Percentiles rank a stretch among this genome's conserved stretches.
These are phyloP conservation scores for Tetrahymena malaccensis DNA, from an alignment of 73 alveolate genomes.

Conservation along the genomic window DNA sequence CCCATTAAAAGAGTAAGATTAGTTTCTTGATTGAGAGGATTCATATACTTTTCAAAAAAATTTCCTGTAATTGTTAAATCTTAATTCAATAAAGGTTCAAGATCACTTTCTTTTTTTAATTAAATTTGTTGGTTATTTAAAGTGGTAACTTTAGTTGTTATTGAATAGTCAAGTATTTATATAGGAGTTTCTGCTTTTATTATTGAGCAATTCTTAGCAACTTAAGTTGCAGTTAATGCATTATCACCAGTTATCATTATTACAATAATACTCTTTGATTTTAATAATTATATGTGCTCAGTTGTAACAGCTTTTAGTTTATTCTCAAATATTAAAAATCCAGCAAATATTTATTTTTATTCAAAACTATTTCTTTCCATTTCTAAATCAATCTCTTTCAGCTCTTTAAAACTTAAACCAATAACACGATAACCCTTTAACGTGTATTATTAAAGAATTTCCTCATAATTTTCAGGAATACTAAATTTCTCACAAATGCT, in stretches of 20 bases:
- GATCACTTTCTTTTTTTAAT: background rate
- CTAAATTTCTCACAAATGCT: constrained; percentile 41
- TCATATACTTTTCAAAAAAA: constrained; percentile 9
- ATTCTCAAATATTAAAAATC: constrained; percentile 71
- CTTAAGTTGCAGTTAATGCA: constrained; percentile 43
- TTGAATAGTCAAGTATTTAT: background rate
- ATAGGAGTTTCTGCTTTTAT: background rate
- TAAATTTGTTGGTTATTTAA: background rate
- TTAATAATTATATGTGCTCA: background rate
- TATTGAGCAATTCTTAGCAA: constrained; percentile 21
- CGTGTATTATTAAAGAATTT: constrained; percentile 66
- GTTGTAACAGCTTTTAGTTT: constrained; percentile 65
- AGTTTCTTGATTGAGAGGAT: background rate
- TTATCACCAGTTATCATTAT: constrained; percentile 56
- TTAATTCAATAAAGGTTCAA: background rate
- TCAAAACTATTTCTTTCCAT: constrained; percentile 52
- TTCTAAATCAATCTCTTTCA: constrained; percentile 33
- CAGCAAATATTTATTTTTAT: constrained; percentile 59
- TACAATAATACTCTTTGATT: background rate
- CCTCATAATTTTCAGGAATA: constrained; percentile 64
- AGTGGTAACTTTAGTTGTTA: background rate
- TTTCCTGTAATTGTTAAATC: constrained; percentile 13
- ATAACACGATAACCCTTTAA: constrained; percentile 76
- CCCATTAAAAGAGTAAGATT: background rate
- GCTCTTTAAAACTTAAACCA: constrained; percentile 61